Percentiles rank a stretch among this genome's conserved stretches.
Conservation (phyloP, 2,329 filamentous ascomycete genomes). For the Paecilomyces niveus region DNA sequence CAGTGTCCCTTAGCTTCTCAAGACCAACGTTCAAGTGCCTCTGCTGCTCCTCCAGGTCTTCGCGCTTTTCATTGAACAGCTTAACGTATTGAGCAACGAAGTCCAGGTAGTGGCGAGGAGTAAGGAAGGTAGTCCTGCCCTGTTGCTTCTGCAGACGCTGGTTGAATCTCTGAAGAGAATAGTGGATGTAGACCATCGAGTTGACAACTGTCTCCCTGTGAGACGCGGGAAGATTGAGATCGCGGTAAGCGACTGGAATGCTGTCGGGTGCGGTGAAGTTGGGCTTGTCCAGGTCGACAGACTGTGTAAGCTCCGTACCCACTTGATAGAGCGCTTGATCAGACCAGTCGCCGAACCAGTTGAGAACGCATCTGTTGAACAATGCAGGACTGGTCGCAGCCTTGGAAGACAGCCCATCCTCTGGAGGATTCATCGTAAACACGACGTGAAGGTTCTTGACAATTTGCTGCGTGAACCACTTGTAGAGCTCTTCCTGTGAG, state of each 20-base stretch:
- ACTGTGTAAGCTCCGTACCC: slow-evolving; percentile 87
- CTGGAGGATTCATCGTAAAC: slow-evolving; percentile 99
- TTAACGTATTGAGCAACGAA: slow-evolving; percentile 97
- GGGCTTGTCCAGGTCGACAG: slow-evolving; percentile 86
- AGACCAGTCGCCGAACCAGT: slow-evolving; percentile 99
- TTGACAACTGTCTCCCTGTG: slow-evolving; percentile 93
- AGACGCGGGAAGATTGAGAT: slow-evolving; percentile 73
- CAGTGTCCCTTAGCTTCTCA: slow-evolving; percentile 92
- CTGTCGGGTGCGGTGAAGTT: slow-evolving; percentile 83
- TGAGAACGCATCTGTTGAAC: slow-evolving; percentile 99
- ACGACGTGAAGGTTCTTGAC: slow-evolving; percentile 98
- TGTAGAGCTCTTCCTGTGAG: slow-evolving; percentile 98
- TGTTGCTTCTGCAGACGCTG: slow-evolving; percentile 82
- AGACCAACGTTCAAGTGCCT: slow-evolving; percentile 96
- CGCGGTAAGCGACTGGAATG: slow-evolving; percentile 86
- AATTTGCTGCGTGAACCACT: slow-evolving; percentile 99
- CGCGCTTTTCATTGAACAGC: slow-evolving; percentile 95
- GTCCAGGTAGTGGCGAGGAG: slow-evolving; percentile 92
- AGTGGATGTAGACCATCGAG: slow-evolving; percentile 97
- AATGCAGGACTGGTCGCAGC: slow-evolving; percentile 94
- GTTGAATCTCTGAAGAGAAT: slow-evolving; percentile 89
- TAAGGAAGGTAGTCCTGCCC: slow-evolving; percentile 85
- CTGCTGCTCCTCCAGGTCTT: slow-evolving; percentile 97
- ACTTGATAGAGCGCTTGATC: slow-evolving; percentile 99
- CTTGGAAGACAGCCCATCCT: slow-evolving; percentile 89